Base-by-base conservation (phyloP, 2,329 filamentous ascomycete genomes). In the Aspergillus viridinutans region DNA sequence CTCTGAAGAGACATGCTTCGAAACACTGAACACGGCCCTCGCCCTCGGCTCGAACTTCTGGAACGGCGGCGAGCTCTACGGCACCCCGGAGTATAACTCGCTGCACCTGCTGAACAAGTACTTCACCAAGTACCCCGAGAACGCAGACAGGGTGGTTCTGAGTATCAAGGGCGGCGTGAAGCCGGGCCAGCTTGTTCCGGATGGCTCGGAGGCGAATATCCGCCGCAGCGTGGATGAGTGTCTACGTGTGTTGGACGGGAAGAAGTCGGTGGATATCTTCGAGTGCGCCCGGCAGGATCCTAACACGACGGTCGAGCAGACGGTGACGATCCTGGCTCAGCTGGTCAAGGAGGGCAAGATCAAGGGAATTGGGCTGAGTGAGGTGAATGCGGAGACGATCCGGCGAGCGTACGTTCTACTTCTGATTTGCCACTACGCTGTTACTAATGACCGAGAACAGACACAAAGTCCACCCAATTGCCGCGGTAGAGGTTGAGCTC, bases 31-130 rank as follows among this genome's bases (percentile, higher is more conserved):
- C 62, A 77, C 81, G 20, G 76, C 84, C 5, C 68, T 86, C 25
- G 70, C 73, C 25, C 64, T 72, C 1, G 77, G 78, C 32, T 73
- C 76, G 52, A 78, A 78, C 58, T 75, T 80, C 64, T 88, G 85
- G 84, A 88, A 87, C 64, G 85, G 78, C 40, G 85, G 80, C 60
- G 84, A 88, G 66, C 81, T 88, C 67, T 90, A 90, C 72, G 86
- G 86, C 42, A 79, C 70, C 0, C 68, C 81, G 1, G 76, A 83
- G 21, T 78, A 78, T 65, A 86, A 88, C 73, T 84, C 80, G 1
- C 71, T 87, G 65, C 80, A 82, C 32, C 72, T 89, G 9, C 72
- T 89, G 29, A 80, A 83, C 58, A 76, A 78, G 26, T 89, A 89
- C 73, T 87, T 89, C 66, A 78, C 78, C 32, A 79, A 81, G 58